Conservation (phyloP, 306 rosid species). For the Carpinus fangiana region DNA sequence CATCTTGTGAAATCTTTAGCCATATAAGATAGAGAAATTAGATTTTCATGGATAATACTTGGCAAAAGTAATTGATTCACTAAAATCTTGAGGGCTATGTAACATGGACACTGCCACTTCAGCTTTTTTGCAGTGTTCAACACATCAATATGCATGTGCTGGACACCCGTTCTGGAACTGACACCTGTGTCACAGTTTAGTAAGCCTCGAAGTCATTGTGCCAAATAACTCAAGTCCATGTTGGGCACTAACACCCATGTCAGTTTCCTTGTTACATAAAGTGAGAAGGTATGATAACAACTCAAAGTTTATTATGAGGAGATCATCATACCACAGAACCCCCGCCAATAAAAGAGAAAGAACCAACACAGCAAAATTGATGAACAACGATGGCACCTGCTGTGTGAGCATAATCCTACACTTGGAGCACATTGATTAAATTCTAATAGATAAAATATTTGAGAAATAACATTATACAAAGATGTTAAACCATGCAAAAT, state of each 20-base stretch:
- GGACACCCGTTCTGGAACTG: conserved; percentile 20
- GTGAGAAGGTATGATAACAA: conserved; percentile 9
- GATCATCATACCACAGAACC: conserved; percentile 83
- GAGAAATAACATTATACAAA: conserved; percentile 4
- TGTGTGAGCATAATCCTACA: conserved; percentile 84
- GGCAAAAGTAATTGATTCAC: conserved; percentile 22
- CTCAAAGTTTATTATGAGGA: not conserved
- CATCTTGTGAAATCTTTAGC: conserved; percentile 81
- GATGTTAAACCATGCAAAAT: not conserved
- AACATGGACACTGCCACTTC: conserved; percentile 1
- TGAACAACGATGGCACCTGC: conserved; percentile 85
- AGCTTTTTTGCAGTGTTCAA: conserved; percentile 6
- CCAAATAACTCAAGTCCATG: conserved; percentile 4
- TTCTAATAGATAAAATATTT: conserved; percentile 15
- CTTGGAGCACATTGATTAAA: conserved; percentile 30
- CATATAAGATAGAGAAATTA: conserved; percentile 32
- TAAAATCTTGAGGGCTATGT: conserved; percentile 12
- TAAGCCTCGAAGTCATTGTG: not conserved
- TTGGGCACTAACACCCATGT: conserved; percentile 9
- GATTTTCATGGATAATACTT: conserved; percentile 12
- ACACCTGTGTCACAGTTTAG: not conserved
- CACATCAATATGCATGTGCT: not conserved
- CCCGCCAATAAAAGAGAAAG: conserved; percentile 84
- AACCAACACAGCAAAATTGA: conserved; percentile 87
- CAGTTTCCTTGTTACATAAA: not conserved